Evolutionary conservation across 208 protist genomes (phyloP).

Genomic region (Crithidia expoeki): DNA sequence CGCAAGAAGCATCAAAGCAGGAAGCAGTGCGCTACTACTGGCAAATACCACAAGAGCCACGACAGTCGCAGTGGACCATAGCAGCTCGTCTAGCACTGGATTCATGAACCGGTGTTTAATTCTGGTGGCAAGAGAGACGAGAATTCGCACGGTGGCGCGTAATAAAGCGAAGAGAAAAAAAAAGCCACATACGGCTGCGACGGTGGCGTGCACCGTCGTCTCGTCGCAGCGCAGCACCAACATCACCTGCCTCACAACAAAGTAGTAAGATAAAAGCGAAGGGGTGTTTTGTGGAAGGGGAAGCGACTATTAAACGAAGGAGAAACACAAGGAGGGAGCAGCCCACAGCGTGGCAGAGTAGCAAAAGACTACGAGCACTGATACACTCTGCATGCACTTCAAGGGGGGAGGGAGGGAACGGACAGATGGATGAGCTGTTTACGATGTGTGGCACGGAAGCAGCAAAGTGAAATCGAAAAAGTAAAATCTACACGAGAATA

Average conservation of each 20-base stretch:
- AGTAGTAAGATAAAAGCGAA: background rate
- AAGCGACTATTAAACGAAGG: too few relatives aligned
- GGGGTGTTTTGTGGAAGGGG: too few relatives aligned
- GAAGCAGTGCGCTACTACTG: conserved; percentile 27
- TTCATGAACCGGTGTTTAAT: background rate
- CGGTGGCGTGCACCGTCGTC: conserved; percentile 19
- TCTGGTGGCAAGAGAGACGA: background rate
- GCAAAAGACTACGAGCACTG: too few relatives aligned
- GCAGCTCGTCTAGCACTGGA: background rate
- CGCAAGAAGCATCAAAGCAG: conserved; percentile 19
- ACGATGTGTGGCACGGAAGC: too few relatives aligned
- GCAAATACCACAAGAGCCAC: conserved; percentile 13
- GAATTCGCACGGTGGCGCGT: conserved; percentile 10
- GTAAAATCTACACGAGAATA: too few relatives aligned
- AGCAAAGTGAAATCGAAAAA: background rate
- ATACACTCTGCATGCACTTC: too few relatives aligned
- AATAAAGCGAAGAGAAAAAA: background rate
- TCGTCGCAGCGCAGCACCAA: conserved; percentile 16
- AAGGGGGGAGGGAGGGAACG: too few relatives aligned
- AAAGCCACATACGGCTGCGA: background rate
- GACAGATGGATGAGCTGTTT: too few relatives aligned
- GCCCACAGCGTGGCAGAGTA: too few relatives aligned
- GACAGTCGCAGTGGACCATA: background rate
- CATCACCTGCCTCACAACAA: background rate
- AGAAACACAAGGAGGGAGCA: too few relatives aligned